Base-by-base conservation (phyloP, 140 eudicot genomes). In the Bidens hawaiensis region DNA sequence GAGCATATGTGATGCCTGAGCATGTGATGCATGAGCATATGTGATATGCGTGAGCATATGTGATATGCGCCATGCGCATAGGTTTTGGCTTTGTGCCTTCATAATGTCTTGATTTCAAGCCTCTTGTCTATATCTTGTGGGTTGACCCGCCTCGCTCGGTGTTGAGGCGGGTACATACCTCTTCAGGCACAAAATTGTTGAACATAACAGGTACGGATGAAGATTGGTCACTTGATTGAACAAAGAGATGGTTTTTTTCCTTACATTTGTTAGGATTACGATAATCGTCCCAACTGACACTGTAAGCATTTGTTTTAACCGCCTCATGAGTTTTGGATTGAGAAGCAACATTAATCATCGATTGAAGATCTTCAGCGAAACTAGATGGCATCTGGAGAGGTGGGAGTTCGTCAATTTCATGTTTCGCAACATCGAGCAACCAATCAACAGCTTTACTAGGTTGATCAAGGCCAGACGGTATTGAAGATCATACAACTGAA, bases 361-460 rank as follows among this genome's bases (percentile, higher is more conserved):
- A 62, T 26, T 74, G 83, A 64, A 68, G 67, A 51, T 55, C 41
- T 52, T 70, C 82, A 34, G 50, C 30, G 33, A 83, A 80, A 36
- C 27, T 55, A 23, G 77, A 76, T 6, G 96, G 96, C 66, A 88
- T 75, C 56, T 84, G 96, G 4, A 88, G 89, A 14, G 96, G 96
- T 3, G 96, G 96, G 30, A 88, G 81, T 61, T 88, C 76, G 33
- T 88, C 85, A 17, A 88, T 88, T 38, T 81, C 96, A 21, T 79
- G 40, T 72, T 84, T 88, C 3, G 96, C 89, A 0, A 67, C 89
- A 41, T 82, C 76, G 5, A 88, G 94, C 64, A 88, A 72, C 96
- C 96, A 88, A 77, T 88, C 96, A 5, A 88, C 87, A 11, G 79
- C 96, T 17, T 88, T 88, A 52, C 96, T 88, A 13, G 95, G 95